These are phyloP conservation scores for Apiotrichum gracile DNA, from an alignment of 1,284 basidiomycete species.

Conservation along the genomic window DNA sequence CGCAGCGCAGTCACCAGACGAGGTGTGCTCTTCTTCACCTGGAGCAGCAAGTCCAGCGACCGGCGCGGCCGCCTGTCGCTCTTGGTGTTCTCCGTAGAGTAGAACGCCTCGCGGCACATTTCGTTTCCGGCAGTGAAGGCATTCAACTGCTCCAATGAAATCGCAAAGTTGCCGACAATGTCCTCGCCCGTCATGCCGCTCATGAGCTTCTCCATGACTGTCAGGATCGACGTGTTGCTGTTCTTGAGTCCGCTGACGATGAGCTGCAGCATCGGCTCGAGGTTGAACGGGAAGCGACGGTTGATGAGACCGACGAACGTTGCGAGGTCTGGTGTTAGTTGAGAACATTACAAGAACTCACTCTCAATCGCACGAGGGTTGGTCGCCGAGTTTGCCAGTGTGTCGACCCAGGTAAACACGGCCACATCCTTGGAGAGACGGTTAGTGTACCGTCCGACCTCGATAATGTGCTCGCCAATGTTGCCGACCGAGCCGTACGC, in stretches of 20 bases:
- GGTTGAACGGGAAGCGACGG: conserved; percentile 72
- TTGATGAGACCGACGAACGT: conserved; percentile 91
- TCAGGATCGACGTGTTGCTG: conserved; percentile 77
- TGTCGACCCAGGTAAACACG: conserved; percentile 80
- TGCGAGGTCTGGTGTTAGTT: conserved; percentile 60
- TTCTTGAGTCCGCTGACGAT: conserved; percentile 83
- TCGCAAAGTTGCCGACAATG: conserved; percentile 63
- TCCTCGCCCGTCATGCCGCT: conserved; percentile 94
- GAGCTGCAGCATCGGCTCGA: conserved; percentile 80
- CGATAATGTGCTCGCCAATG: conserved; percentile 81
- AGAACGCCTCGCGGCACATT: conserved; percentile 72
- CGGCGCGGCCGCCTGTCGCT: conserved; percentile 10
- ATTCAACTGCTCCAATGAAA: conserved; percentile 79
- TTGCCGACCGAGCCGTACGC: conserved; percentile 97
- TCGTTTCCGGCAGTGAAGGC: conserved; percentile 86
- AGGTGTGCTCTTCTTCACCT: conserved; percentile 42
- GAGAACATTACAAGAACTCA: conserved; percentile 48
- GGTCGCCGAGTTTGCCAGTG: conserved; percentile 84
- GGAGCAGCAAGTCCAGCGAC: conserved; percentile 13
- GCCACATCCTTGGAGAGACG: conserved; percentile 92
- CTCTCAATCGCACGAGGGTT: conserved; percentile 84
- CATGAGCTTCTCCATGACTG: conserved; percentile 86
- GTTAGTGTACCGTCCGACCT: conserved; percentile 81
- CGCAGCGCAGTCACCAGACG: conserved; percentile 66
- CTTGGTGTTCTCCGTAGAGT: conserved; percentile 44